Conservation (phyloP, 371 early-diverging fungal genomes). For the Actinomortierella ambigua region DNA sequence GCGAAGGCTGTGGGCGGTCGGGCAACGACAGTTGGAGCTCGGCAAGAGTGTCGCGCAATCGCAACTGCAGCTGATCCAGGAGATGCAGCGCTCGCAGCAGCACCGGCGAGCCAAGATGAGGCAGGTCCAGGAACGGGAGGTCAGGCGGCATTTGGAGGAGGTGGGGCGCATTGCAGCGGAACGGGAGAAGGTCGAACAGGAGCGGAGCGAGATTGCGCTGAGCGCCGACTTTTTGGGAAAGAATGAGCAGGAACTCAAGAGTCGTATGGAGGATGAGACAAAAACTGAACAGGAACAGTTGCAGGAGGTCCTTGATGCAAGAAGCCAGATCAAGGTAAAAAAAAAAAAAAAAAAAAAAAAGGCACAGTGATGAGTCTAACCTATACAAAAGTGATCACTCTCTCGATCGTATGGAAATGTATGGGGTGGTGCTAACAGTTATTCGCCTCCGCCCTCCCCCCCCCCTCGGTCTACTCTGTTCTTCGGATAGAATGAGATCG, state of each 20-base stretch:
- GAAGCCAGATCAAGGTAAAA: conserved; percentile 17
- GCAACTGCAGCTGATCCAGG: conserved; percentile 20
- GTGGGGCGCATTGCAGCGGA: conserved; percentile 10
- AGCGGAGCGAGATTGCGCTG: conserved; percentile 21
- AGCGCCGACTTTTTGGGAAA: conserved; percentile 25
- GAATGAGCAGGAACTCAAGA: conserved; percentile 22
- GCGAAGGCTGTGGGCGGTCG: conserved; percentile 20
- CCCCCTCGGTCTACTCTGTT: too few species aligned
- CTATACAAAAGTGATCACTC: too few species aligned
- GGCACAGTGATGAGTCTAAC: background rate
- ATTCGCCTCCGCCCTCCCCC: too few species aligned
- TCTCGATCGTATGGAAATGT: too few species aligned
- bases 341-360: background rate
- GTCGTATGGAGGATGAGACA: conserved; percentile 36
- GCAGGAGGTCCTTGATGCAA: conserved; percentile 17
- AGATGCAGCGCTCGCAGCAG: conserved; percentile 20
- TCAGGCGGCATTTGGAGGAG: conserved; percentile 8
- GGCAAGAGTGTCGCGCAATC: conserved; percentile 14
- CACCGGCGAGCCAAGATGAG: conserved; percentile 13
- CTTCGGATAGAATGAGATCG: conserved; percentile 27
- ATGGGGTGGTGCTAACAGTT: too few species aligned
- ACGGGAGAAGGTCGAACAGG: conserved; percentile 23
- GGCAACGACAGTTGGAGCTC: conserved; percentile 32
- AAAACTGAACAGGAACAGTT: conserved; percentile 30
- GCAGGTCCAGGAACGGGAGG: conserved; percentile 1